phyloP scores from a whole-genome alignment of 2,329 filamentous ascomycete genomes.

The Ophioceras dolichostomum region DNA sequence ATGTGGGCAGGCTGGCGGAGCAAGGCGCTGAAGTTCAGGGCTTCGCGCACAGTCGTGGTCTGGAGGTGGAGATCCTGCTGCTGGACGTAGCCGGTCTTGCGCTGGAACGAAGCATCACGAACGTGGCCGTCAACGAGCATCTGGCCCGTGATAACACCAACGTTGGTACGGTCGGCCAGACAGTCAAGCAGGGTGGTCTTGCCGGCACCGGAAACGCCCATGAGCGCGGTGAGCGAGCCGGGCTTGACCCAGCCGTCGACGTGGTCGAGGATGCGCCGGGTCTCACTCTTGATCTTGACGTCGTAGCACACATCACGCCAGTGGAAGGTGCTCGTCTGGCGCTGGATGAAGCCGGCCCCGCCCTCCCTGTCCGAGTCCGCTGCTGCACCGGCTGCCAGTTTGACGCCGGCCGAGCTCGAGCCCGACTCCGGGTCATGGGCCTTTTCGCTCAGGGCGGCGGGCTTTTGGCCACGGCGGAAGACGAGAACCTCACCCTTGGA shows the following conservation, averaged over 20 bases:
- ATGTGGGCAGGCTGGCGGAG: conserved; percentile 42
- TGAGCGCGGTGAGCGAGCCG: conserved; percentile 71
- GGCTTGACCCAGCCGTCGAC: conserved; percentile 86
- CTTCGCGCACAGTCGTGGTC: conserved; percentile 42
- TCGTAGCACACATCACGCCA: conserved; percentile 67
- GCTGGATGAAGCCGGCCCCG: conserved; percentile 19
- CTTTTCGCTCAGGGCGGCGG: conserved; percentile 41
- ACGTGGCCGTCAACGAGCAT: conserved; percentile 48
- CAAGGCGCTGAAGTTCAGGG: conserved; percentile 41
- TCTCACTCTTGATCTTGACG: conserved; percentile 60
- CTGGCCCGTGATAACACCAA: conserved; percentile 52
- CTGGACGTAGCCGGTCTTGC: conserved; percentile 56
- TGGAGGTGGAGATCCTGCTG: conserved; percentile 50
- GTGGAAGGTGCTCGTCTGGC: conserved; percentile 53
- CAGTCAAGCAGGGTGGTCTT: conserved; percentile 49
- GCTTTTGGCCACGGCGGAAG: conserved; percentile 51
- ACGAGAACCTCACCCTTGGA: conserved; percentile 60
- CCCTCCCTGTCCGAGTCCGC: conserved; percentile 7
- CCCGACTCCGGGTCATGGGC: conserved; percentile 48
- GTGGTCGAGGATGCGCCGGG: conserved; percentile 61
- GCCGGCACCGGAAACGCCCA: conserved; percentile 52
- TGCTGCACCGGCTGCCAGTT: conserved; percentile 1
- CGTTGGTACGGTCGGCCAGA: conserved; percentile 42
- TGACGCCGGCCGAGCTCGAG: not conserved
- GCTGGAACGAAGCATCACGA: conserved; percentile 31